These are phyloP conservation scores for Blastocystis hominis DNA, from an alignment of 352 stramenopile species.

Conservation along the genomic window DNA sequence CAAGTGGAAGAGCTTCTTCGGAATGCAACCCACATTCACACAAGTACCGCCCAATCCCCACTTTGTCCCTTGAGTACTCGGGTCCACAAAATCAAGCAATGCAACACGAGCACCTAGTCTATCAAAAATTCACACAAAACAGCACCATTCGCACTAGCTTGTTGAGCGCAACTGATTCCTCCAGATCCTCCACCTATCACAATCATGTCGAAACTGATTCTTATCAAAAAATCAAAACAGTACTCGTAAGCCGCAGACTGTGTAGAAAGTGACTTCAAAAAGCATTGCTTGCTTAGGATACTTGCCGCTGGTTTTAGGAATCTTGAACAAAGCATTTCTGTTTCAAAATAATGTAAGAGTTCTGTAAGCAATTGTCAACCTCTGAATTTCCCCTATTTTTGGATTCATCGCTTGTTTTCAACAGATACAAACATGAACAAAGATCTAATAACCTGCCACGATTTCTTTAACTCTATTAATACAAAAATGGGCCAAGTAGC, in stretches of 20 bases:
- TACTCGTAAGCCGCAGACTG: slow-evolving; percentile 35
- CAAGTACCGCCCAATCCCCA: slow-evolving; percentile 89
- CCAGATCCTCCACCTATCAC: slow-evolving; percentile 62
- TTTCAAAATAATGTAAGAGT: no score
- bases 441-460: neutral
- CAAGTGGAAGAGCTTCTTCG: slow-evolving; percentile 98
- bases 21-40: slow-evolving; percentile 97
- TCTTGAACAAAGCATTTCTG: no score
- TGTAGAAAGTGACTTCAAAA: no score
- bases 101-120: slow-evolving; percentile 67
- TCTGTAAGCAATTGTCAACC: neutral
- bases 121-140: neutral
- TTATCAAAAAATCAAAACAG: neutral
- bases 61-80: slow-evolving; percentile 73
- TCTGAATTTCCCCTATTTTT: no score
- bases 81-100: slow-evolving; percentile 87
- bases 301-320: no score
- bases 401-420: no score
- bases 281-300: no score
- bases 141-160: slow-evolving; percentile 55
- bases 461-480: slow-evolving; percentile 2
- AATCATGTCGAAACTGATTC: slow-evolving; percentile 59
- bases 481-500: neutral
- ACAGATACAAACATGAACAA: no score
- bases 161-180: slow-evolving; percentile 59